These are phyloP conservation scores for Amyloporia xantha DNA, from an alignment of 768 basidiomycete species.

Conservation along the genomic window DNA sequence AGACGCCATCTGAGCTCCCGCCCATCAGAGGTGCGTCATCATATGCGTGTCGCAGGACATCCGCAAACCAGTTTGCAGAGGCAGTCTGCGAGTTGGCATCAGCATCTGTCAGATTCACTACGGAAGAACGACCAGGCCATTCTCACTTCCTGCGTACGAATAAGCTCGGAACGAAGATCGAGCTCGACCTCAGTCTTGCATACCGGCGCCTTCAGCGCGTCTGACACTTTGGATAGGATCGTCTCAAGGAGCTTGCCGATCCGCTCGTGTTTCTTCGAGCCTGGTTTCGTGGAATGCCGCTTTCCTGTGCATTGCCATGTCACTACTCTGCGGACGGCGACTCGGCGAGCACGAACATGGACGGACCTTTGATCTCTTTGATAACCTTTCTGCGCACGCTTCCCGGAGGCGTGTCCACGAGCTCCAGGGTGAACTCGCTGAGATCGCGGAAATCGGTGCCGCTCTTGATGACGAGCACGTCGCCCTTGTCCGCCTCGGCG, in stretches of 20 bases:
- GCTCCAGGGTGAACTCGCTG: slow-evolving; percentile 63
- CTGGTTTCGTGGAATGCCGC: slow-evolving; percentile 55
- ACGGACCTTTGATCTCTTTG: slow-evolving; percentile 49
- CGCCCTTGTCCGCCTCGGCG: slow-evolving; percentile 65
- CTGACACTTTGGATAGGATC: slow-evolving; percentile 62
- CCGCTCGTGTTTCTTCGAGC: slow-evolving; percentile 33
- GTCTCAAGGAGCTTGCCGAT: slow-evolving; percentile 54
- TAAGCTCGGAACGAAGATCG: slow-evolving; percentile 67
- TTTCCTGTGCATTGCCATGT: slow-evolving; percentile 40
- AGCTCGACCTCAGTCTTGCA: slow-evolving; percentile 63
- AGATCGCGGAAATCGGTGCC: slow-evolving; percentile 88
- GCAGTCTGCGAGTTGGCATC: slow-evolving; percentile 41
- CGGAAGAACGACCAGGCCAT: neutral
- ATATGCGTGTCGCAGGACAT: slow-evolving; percentile 77
- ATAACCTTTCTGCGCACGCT: slow-evolving; percentile 64
- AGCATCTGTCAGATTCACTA: neutral
- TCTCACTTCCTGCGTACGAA: slow-evolving; percentile 75
- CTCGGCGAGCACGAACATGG: neutral
- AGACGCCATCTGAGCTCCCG: slow-evolving; percentile 70
- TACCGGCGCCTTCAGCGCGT: slow-evolving; percentile 66
- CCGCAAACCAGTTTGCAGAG: slow-evolving; percentile 78
- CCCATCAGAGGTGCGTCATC: slow-evolving; percentile 59
- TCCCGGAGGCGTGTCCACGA: slow-evolving; percentile 51
- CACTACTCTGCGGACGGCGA: no score
- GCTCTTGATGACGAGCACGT: slow-evolving; percentile 73